phyloP scores from a whole-genome alignment of 177 flowering plant species.

The Vitis hybrid region DNA sequence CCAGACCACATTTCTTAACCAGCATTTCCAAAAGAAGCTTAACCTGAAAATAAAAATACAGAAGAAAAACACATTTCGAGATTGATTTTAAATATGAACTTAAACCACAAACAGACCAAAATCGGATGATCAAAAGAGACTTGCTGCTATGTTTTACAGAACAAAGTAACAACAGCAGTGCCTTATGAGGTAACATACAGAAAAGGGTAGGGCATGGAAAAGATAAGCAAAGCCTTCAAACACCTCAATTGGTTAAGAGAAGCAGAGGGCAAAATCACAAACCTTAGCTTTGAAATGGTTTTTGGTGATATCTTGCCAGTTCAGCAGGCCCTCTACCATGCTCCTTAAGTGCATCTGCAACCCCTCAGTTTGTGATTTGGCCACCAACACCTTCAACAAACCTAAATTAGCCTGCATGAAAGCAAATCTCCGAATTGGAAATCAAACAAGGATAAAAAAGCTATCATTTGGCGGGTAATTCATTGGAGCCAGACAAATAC shows the following conservation, averaged over 20 bases:
- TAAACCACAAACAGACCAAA: too few species aligned
- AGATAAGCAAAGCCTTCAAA: not conserved
- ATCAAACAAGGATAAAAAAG: not conserved
- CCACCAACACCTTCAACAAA: slow-evolving; percentile 83
- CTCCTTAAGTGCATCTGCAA: slow-evolving; percentile 65
- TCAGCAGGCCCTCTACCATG: slow-evolving; percentile 82
- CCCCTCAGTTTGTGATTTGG: slow-evolving; percentile 77
- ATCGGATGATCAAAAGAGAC: too few species aligned
- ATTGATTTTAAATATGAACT: too few species aligned
- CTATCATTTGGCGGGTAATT: not conserved
- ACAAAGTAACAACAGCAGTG: too few species aligned
- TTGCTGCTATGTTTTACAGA: too few species aligned
- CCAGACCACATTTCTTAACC: slow-evolving; percentile 85
- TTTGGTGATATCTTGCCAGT: slow-evolving; percentile 78
- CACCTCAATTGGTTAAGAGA: not conserved
- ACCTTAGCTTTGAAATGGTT: slow-evolving; percentile 96
- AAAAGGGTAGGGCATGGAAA: not conserved
- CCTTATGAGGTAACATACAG: too few species aligned
- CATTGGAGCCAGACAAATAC: not conserved
- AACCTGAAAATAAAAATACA: slow-evolving; percentile 45
- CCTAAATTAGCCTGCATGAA: slow-evolving; percentile 87
- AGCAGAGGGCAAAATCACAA: slow-evolving; percentile 2
- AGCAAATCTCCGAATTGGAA: not conserved
- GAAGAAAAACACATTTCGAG: not conserved
- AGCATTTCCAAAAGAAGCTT: slow-evolving; percentile 92